Evolutionary conservation across 345 rosid species (phyloP), one percentile per base, ranked within the genome.

Genomic region (Erucastrum elatum): DNA sequence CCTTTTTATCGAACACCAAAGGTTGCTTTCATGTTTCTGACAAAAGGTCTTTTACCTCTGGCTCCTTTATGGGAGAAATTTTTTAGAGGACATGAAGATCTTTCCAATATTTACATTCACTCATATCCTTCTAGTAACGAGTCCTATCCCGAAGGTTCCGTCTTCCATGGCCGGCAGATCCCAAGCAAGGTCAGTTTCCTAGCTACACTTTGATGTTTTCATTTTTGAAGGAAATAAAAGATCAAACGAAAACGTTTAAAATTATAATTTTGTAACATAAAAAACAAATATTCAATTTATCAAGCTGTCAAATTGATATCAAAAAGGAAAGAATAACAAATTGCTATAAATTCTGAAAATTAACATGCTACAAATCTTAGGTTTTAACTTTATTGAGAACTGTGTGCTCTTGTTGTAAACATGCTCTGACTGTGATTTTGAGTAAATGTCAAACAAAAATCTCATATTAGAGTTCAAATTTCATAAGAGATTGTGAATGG

Each of bases 11-110:
- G 89, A 62, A 83, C 80, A 26, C 97, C 89, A 6, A 90, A 90
- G 73, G 86, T 93, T 49, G 98, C 97, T 3, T 91, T 91, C 85
- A 53, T 93, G 98, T 93, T 91, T 85, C 77, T 93, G 87, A 85
- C 88, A 2, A 89, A 85, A 70, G 94, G 94, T 25, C 87, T 86
- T n/a, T 87, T 93, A 76, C 66, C 87, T 16, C 65, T 93, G 75
- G 94, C 92, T 80, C 94, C 89, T 8, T 37, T 93, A 63, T 93
- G 98, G 98, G 97, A 93, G 60, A 85, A 68, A 61, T 93, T 93
- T 81, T 93, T 93, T 81, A 67, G 78, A 64, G 95, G 98, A 0
- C 81, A 91, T 69, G 74, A 87, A 74, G 92, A 84, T 25, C 63
- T 86, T 33, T 93, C 87, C 69, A 88, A 79, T 4, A 85, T 93